Conservation (phyloP, 2,329 filamentous ascomycete genomes). For the Talaromyces sp. region DNA sequence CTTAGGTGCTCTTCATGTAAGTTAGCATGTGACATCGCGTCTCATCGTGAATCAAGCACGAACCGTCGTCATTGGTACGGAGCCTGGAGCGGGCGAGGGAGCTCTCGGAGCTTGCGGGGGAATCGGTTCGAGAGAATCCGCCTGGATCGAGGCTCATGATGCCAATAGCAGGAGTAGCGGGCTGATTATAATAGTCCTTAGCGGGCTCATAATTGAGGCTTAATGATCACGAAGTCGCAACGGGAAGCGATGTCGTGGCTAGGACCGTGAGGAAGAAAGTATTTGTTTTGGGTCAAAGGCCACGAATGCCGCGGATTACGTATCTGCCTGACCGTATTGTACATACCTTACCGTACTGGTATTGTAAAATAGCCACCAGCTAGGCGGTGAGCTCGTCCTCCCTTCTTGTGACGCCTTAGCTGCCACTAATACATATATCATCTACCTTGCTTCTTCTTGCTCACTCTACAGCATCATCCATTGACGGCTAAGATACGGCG, state of each 20-base stretch:
- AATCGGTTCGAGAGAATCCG: constrained; percentile 48
- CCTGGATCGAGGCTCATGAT: constrained; percentile 45
- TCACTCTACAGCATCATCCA: too few relatives aligned
- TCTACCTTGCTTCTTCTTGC: too few relatives aligned
- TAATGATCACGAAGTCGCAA: constrained; percentile 19
- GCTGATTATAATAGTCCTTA: constrained; percentile 22
- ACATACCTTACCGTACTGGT: background rate
- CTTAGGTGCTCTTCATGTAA: constrained; percentile 36
- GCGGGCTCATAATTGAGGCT: constrained; percentile 35
- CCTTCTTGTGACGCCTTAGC: too few relatives aligned
- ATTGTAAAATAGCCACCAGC: too few relatives aligned
- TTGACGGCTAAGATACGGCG: too few relatives aligned
- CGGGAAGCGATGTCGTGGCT: background rate
- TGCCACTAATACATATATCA: too few relatives aligned
- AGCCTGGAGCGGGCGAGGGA: constrained; percentile 74
- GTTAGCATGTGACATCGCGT: background rate
- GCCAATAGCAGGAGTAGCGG: constrained; percentile 29
- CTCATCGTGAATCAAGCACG: constrained; percentile 26
- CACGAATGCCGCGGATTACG: constrained; percentile 20
- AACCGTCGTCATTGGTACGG: constrained; percentile 69
- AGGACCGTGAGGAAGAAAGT: constrained; percentile 20
- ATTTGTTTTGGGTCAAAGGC: constrained; percentile 21
- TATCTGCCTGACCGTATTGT: background rate
- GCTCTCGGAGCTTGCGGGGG: constrained; percentile 83
- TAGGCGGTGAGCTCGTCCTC: too few relatives aligned